Evolutionary conservation across 2,329 filamentous ascomycete species (phyloP), one percentile per base, ranked within the genome.

Genomic region (Phialophora macrospora): DNA sequence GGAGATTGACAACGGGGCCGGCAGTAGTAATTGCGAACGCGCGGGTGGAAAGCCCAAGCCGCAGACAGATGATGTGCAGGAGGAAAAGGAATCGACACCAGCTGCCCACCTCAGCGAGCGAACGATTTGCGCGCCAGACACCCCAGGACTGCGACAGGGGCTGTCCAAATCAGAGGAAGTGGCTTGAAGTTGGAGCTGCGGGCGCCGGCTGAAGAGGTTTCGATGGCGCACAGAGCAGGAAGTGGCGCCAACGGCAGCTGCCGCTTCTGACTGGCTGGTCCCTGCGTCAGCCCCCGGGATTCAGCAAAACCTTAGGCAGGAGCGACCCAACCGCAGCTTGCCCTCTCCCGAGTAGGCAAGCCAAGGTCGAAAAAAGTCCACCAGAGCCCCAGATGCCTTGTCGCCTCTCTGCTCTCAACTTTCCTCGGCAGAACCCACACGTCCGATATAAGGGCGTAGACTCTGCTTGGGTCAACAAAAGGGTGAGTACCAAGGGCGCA

Each of bases 161-260:
- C 9, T 51, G 20, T 51, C 24, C 12, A 51, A 9, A 28, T 20
- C 22, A 26, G 24, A 51, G 48, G 20, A 51, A 51, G 48, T 28
- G 20, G 48, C 48, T 51, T 51, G 20, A 59, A 59, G 28, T n/a
- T 58, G 32, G 12, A 48, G 48, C 26, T 61, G 58, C 49, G 58
- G 58, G 49, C 58, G 20, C 48, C 22, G 48, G 46, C 20, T 28
- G 11, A 32, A 17, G 58, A 48, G 51, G 20, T 34, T 52, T 61
- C 28, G 58, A 61, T 52, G 30, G 58, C 48, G 58, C 48, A 54
- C 46, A 44, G 17, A 17, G 26, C 17, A 6, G 24, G 5, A 32
- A 46, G 44, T 12, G 14, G 30, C 44, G 24, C 9, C 22, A 48
- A 48, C 4, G 28, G 17, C 28, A 60, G n/a, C 17, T 7, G 20